These are phyloP conservation scores for Aristolochia contorta DNA, from an alignment of 164 flowering plant species.

Conservation along the genomic window DNA sequence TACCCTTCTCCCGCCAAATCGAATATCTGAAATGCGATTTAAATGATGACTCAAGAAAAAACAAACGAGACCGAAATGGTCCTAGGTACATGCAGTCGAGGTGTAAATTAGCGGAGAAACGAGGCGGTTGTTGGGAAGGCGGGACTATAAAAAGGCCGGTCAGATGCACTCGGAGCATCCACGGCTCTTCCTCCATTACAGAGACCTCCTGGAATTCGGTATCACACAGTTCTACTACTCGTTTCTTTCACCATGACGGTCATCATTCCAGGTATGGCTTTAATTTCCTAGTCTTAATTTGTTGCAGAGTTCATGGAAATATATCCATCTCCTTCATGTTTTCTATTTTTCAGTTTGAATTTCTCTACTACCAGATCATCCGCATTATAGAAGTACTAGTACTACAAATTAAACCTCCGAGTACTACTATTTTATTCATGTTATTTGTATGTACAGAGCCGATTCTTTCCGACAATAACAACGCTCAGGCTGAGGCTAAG, in stretches of 20 bases:
- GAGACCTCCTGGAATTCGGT: too few species aligned
- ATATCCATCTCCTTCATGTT: neutral
- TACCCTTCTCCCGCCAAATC: neutral
- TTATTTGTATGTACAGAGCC: conserved; percentile 7
- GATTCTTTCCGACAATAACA: conserved; percentile 1
- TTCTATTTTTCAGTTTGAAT: neutral
- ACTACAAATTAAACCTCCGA: too few species aligned
- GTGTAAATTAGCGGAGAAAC: neutral
- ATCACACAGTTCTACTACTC: too few species aligned
- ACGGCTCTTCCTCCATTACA: too few species aligned
- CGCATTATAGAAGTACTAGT: too few species aligned
- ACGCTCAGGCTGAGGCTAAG: neutral
- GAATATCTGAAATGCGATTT: neutral
- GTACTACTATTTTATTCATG: too few species aligned
- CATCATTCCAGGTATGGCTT: conserved; percentile 10
- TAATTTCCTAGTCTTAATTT: neutral
- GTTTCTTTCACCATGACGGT: conserved; percentile 8
- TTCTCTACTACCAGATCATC: too few species aligned
- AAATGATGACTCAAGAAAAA: neutral
- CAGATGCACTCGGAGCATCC: too few species aligned
- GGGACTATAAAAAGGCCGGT: conserved; percentile 2
- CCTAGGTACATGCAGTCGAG: too few species aligned
- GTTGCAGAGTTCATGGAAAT: neutral
- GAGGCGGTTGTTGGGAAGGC: neutral
- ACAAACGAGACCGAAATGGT: neutral